These are phyloP conservation scores for Coemansia sp. DNA, from an alignment of 192 early-diverging fungal genomes.

Conservation along the genomic window DNA sequence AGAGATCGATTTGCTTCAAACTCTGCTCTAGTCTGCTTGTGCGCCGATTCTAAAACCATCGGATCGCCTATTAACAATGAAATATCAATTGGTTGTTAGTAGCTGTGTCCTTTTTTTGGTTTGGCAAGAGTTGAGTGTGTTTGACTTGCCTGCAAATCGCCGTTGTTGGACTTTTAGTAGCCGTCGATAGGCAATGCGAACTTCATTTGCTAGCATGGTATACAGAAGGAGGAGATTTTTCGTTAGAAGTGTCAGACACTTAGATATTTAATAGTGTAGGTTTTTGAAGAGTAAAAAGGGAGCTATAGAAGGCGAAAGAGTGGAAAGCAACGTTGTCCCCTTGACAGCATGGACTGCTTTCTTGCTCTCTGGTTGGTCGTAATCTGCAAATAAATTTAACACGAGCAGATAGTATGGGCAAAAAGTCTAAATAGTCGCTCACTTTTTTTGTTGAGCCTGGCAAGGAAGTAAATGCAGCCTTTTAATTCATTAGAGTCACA, in stretches of 20 bases:
- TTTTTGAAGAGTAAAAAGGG: neutral
- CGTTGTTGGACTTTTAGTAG: conserved; percentile 37
- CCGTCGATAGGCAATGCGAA: conserved; percentile 36
- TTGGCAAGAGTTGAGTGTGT: neutral
- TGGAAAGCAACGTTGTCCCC: no score
- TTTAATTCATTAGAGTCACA: neutral
- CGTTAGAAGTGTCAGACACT: neutral
- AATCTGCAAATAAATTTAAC: no score
- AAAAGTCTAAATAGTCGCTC: no score
- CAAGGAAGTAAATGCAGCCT: neutral
- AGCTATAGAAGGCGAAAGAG: neutral
- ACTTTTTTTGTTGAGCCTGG: neutral
- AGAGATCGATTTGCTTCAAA: conserved; percentile 33
- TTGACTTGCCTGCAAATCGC: conserved; percentile 34
- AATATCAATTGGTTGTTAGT: neutral
- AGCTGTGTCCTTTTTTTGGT: neutral
- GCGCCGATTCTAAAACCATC: conserved; percentile 22
- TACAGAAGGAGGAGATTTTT: neutral
- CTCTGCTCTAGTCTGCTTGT: conserved; percentile 41
- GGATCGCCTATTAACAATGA: conserved; percentile 18
- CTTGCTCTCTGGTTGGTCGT: no score
- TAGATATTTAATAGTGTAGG: neutral
- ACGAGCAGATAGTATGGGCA: no score
- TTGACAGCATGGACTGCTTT: no score
- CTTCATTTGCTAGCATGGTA: conserved; percentile 33